These are phyloP conservation scores for Mikania micrantha DNA, from an alignment of 129 eudicot genomes.

Conservation along the genomic window DNA sequence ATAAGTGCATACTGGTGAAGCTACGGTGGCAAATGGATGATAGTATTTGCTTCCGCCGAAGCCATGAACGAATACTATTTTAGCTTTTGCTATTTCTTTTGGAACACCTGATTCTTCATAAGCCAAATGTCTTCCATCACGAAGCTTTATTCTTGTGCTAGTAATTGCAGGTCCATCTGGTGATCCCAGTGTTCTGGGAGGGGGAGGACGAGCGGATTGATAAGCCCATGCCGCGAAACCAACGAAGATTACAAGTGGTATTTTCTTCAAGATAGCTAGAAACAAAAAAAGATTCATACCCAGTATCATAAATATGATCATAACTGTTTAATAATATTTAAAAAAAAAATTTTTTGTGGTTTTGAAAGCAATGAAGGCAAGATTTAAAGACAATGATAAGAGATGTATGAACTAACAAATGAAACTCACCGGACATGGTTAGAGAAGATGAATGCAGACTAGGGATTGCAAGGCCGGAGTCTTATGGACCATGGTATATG, in stretches of 20 bases:
- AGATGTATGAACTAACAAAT: no score
- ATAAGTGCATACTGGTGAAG: constrained; percentile 41
- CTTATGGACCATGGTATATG: no score
- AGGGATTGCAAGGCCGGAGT: no score
- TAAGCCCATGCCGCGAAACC: constrained; percentile 65
- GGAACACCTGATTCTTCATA: constrained; percentile 72
- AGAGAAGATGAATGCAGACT: background rate
- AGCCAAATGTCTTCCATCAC: constrained; percentile 80
- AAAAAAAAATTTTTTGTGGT: no score
- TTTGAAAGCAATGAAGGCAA: no score
- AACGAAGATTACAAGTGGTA: constrained; percentile 13
- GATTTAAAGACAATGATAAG: background rate
- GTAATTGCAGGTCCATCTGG: constrained; percentile 38
- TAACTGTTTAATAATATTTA: background rate
- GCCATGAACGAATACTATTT: constrained; percentile 62
- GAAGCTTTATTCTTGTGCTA: constrained; percentile 59
- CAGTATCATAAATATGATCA: background rate
- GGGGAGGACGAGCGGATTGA: constrained; percentile 19
- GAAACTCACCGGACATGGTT: background rate
- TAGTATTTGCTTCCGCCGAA: constrained; percentile 46
- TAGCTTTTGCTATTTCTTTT: constrained; percentile 53
- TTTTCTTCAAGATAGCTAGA: constrained; percentile 47
- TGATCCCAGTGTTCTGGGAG: constrained; percentile 31
- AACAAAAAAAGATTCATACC: background rate
- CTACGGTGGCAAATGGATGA: constrained; percentile 36